These are phyloP conservation scores for Ustilago shanxiensis DNA, from an alignment of 1,284 basidiomycete genomes.

Conservation along the genomic window DNA sequence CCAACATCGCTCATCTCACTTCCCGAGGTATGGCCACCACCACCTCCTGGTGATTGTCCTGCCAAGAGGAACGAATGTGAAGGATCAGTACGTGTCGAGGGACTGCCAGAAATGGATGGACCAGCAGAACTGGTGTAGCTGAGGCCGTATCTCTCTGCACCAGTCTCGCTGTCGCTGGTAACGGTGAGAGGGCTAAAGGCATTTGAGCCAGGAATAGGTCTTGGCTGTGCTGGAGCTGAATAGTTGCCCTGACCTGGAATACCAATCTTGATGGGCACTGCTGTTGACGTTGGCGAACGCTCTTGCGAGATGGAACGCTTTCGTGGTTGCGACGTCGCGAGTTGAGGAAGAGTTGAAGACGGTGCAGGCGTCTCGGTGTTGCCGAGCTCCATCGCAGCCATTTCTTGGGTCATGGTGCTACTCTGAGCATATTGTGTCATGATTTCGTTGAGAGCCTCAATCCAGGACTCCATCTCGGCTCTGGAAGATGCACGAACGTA, in stretches of 20 bases:
- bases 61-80: conserved; percentile 33
- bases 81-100: conserved; percentile 30
- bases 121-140: conserved; percentile 60
- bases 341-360: conserved; percentile 29
- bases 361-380: conserved; percentile 36
- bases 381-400: conserved; percentile 51
- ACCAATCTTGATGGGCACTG: conserved; percentile 53
- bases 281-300: conserved; percentile 13
- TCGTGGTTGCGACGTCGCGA: conserved; percentile 18
- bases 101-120: conserved; percentile 54
- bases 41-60: conserved; percentile 44
- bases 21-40: conserved; percentile 43
- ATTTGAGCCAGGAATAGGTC: conserved; percentile 46
- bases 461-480: conserved; percentile 85
- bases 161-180: conserved; percentile 56
- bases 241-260: conserved; percentile 53
- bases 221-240: conserved; percentile 52
- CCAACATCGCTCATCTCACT: conserved; percentile 49
- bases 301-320: conserved; percentile 44
- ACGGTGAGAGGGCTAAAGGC: conserved; percentile 57
- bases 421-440: conserved; percentile 73
- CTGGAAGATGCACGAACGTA: conserved; percentile 85
- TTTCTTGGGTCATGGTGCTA: conserved; percentile 59
- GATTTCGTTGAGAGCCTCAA: conserved; percentile 82
- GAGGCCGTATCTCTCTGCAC: conserved; percentile 58